A percentile compares a stretch with the other conserved stretches of the same genome.
These are phyloP conservation scores for Amanita rimosa DNA, from an alignment of 768 basidiomycete genomes.

Conservation along the genomic window DNA sequence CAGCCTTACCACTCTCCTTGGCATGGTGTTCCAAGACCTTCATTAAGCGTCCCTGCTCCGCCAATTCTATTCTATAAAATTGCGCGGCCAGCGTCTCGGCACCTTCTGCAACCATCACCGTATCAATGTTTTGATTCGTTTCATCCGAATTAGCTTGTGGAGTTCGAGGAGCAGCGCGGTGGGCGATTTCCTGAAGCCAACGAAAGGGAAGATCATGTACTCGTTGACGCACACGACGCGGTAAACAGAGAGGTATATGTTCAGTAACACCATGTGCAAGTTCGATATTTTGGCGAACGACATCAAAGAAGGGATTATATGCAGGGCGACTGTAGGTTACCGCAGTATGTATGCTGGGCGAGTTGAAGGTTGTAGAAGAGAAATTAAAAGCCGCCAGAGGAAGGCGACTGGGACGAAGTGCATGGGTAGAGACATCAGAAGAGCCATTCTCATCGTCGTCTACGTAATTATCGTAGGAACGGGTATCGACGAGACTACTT, in stretches of 20 bases:
- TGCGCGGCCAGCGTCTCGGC: conserved; percentile 81
- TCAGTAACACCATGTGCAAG: conserved; percentile 66
- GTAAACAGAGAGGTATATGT: conserved; percentile 63
- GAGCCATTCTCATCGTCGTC: conserved; percentile 42
- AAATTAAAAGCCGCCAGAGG: conserved; percentile 55
- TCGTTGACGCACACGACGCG: conserved; percentile 37
- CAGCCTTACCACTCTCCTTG: conserved; percentile 33
- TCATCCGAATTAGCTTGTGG: conserved; percentile 14
- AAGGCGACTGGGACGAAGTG: conserved; percentile 43
- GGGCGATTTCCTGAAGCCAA: conserved; percentile 70
- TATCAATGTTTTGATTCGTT: conserved; percentile 16
- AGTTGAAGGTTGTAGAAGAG: conserved; percentile 27
- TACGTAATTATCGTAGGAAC: conserved; percentile 24
- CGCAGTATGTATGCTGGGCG: conserved; percentile 14
- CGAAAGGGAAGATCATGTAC: conserved; percentile 68
- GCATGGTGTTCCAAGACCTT: conserved; percentile 89
- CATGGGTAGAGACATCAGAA: conserved; percentile 8
- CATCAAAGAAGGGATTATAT: conserved; percentile 92
- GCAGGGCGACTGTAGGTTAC: conserved; percentile 21
- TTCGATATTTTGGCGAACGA: conserved; percentile 82
- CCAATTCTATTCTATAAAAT: conserved; percentile 87
- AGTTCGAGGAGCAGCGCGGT: conserved; percentile 26
- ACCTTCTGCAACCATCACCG: conserved; percentile 46
- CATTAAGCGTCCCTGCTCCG: conserved; percentile 82
- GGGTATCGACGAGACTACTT: conserved; percentile 39